Evolutionary conservation across 2,329 filamentous ascomycete genomes (phyloP), one percentile per base, ranked within the genome.

Genomic region (Xylariaceae sp.): DNA sequence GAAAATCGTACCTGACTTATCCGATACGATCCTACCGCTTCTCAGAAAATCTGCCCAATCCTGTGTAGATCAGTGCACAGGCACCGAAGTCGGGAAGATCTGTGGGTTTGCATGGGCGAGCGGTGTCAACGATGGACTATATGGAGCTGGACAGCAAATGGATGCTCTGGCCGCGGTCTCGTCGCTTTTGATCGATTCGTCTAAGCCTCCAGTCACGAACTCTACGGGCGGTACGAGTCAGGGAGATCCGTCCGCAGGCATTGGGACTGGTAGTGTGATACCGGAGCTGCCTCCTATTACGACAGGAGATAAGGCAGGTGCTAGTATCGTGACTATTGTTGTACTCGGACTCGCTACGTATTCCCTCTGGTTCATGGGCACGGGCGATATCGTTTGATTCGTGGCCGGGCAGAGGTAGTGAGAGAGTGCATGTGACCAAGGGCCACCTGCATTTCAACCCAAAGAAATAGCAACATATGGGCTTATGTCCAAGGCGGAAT

Each of bases 71-170:
- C 67, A 69, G 53, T 73, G 70, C 51, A 69, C 63, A 14, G 68
- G 67, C 34, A 60, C 64, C 2, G 40, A 48, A 10, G 57, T 63
- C 36, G 75, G 74, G n/a, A 66, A 69, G 13, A 67, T 70, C 5
- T 84, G 81, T 60, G 75, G 78, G 4, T 71, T 79, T 9, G 66
- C 65, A 31, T 84, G 80, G 80, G 73, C 61, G 3, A 65, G 59
- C 28, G 66, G 66, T 28, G 51, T 34, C 6, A 84, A 75, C 60
- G 81, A 84, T 56, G 78, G 78, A 41, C 79, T 74, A 52, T 75
- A 70, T 4, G 80, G 82, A 31, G 79, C 82, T 47, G 81, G 83
- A 9, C 80, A 86, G 66, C 74, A 82, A 61, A 82, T 86, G 74
- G 78, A 77, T 48, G 82, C 78, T 0, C 68, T 85, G 13, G 76